A percentile compares a stretch with the other conserved stretches of the same genome.
phyloP scores from a whole-genome alignment of 1,139 yeast species.

The Protomyces inundatus region DNA sequence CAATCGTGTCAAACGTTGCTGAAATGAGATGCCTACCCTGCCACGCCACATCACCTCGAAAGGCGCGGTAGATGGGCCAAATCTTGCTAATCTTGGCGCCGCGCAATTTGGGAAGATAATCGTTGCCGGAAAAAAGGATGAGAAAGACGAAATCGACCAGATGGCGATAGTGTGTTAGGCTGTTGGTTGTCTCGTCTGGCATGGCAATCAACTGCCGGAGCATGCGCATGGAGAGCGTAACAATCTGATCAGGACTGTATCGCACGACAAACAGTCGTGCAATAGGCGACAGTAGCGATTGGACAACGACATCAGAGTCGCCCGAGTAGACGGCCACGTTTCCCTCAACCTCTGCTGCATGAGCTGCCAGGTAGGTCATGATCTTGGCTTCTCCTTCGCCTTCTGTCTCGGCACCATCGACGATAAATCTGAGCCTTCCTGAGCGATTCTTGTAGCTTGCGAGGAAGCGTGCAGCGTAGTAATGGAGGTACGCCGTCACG shows the following conservation, averaged over 20 bases:
- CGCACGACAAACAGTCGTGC: slow-evolving; percentile 6
- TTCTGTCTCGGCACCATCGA: slow-evolving; percentile 18
- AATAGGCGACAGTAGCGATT: slow-evolving; percentile 8
- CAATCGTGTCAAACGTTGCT: not conserved
- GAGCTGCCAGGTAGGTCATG: not conserved
- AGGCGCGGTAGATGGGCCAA: slow-evolving; percentile 14
- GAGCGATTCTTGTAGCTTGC: slow-evolving; percentile 7
- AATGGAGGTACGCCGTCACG: slow-evolving; percentile 17
- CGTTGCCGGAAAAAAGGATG: slow-evolving; percentile 16
- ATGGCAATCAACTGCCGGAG: not conserved
- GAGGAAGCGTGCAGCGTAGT: slow-evolving; percentile 16
- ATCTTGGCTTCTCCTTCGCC: slow-evolving; percentile 25
- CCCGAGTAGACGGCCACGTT: slow-evolving; percentile 12
- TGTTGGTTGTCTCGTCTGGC: not conserved
- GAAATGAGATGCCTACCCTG: not conserved
- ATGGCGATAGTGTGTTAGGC: not conserved
- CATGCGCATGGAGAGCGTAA: not conserved
- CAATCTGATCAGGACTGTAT: not conserved
- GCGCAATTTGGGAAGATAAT: slow-evolving; percentile 8
- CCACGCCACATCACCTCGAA: slow-evolving; percentile 7
- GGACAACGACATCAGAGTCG: slow-evolving; percentile 21
- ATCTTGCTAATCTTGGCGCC: slow-evolving; percentile 15
- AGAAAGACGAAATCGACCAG: slow-evolving; percentile 4
- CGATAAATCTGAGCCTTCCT: slow-evolving; percentile 2
- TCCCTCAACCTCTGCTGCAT: not conserved